Base-by-base conservation (phyloP, 1,284 basidiomycete genomes). In the Taiwanofungus camphoratus region DNA sequence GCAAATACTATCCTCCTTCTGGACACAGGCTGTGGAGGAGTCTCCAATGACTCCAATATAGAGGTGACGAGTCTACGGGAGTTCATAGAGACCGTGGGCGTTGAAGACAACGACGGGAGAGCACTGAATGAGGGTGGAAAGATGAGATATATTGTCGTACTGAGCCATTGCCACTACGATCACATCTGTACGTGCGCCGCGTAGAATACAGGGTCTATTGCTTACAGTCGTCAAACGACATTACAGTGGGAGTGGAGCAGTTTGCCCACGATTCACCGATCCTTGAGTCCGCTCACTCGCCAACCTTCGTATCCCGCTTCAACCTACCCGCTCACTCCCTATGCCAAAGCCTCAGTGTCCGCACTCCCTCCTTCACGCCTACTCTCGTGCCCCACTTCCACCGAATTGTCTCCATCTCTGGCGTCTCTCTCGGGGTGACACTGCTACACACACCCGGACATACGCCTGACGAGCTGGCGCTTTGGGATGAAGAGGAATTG, bases 121-220 rank as follows among this genome's bases (percentile, higher is more conserved):
- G 66, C 75, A 16, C 56, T 78, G 45, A 78, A 79, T 48, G 58
- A 58, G 30, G 58, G 53, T 3, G 67, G 67, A 4, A 54, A 44
- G 27, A 54, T 72, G 64, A 53, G 57, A 24, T 79, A 79, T 46
- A 52, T 73, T 19, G 65, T 77, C 5, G 69, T 71, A 12, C 61
- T 68, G 33, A 76, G 67, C 18, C 76, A 79, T 55, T 77, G 73
- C 44, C 76, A 77, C 47, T 76, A 76, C 48, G 76, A 78, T 51
- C 76, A 77, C 51, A 78, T 78, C 32, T 59, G 74, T 77, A 57
- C 45, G 73, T 59, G 30, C 18, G 29, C 2, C 3, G 23, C 26
- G 11, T n/a, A 27, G 20, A 16, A 34, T 7, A 16, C 7, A 8
- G 4, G 6, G 15, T 35, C n/a, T 24, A 21, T 39, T 5, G 18